Base-by-base conservation (phyloP, 768 basidiomycete genomes). In the Suillus plorans region DNA sequence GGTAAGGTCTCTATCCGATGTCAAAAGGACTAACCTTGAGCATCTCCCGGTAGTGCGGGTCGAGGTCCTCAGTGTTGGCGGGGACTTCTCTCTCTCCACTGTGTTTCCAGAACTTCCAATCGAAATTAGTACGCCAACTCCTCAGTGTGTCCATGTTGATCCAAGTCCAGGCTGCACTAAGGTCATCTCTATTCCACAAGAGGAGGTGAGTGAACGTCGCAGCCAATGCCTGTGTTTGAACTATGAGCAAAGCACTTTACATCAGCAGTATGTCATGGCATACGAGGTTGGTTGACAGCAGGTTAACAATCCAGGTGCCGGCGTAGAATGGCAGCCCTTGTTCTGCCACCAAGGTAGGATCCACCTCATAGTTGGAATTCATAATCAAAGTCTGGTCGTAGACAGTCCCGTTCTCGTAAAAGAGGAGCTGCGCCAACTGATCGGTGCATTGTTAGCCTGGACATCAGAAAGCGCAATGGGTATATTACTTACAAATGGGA, bases 21-120 rank as follows among this genome's bases (percentile, higher is more conserved):
- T 14, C 73, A 72, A 5, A 41, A 4, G 36, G 0, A 5, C 64
- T 79, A 55, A 77, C 78, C 39, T 77, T 72, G 52, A 67, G 66
- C 86, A 88, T 87, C 70, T 85, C 82, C n/a, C 74, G 75, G 42
- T 84, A 81, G 71, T 88, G 87, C 37, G 84, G 82, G 66, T 88
- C 86, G 37, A 82, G 70, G 31, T 80, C 78, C 28, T 81, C 76
- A 55, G 60, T 76, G 55, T 80, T 78, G 14, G 76, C 78, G 5
- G 72, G 71, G 69, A 76, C 59, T 18, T 65, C 64, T 50, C 65
- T 63, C n/a, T 63, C 60, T 44, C 70, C 69, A 42, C 65, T 57
- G 50, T 69, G 53, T 7, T 66, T 56, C 70, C 83, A 75, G 66
- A 83, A 80, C 45, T 76, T 79, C 69, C 71, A 74, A 65, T 84